Conservation (phyloP, 768 basidiomycete species). For the Zangia roseola region DNA sequence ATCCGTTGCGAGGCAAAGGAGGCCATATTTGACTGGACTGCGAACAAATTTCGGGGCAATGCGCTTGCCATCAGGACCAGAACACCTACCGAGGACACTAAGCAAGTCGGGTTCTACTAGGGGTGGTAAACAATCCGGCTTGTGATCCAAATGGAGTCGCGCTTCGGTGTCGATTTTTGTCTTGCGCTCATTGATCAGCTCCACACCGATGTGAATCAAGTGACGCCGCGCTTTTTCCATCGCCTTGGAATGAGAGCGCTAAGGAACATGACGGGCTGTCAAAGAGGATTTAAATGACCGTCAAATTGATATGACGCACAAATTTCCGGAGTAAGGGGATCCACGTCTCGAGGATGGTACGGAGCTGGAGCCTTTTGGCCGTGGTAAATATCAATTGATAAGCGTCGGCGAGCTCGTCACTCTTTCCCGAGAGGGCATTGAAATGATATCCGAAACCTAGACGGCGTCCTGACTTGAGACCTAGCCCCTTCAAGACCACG, state of each 20-base stretch:
- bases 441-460: constrained; percentile 58
- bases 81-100: constrained; percentile 48
- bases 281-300: constrained; percentile 2
- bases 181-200: constrained; percentile 52
- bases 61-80: neutral
- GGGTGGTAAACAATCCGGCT: constrained; percentile 7
- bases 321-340: constrained; percentile 54
- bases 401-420: constrained; percentile 54
- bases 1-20: constrained; percentile 46
- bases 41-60: neutral
- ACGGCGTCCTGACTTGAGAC: neutral
- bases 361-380: constrained; percentile 49
- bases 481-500: neutral
- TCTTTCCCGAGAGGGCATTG: constrained; percentile 46
- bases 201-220: constrained; percentile 52
- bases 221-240: constrained; percentile 45
- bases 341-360: constrained; percentile 56
- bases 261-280: constrained; percentile 8
- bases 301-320: constrained; percentile 31
- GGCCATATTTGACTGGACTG: constrained; percentile 61
- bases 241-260: constrained; percentile 47
- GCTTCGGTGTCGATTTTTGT: constrained; percentile 34
- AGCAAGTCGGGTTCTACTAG: constrained; percentile 42
- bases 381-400: constrained; percentile 55
- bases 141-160: constrained; percentile 11